Base-by-base conservation (phyloP, 2,329 filamentous ascomycete species). In the Neopestalotiopsis sp. region DNA sequence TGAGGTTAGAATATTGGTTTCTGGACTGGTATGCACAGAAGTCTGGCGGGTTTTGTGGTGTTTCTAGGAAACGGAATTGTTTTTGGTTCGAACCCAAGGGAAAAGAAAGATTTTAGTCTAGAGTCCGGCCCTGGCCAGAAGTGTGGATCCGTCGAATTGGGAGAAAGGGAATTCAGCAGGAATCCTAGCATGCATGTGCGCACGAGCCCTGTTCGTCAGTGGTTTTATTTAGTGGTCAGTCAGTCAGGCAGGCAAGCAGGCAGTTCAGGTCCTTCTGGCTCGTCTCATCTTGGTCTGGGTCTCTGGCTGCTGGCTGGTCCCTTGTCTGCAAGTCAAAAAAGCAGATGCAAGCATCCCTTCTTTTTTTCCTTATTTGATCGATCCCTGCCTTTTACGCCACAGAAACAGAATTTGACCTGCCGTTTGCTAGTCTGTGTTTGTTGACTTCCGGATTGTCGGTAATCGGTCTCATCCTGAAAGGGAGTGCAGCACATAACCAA, bases 91-190 rank as follows among this genome's bases (percentile, higher is more conserved):
- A 59, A 53, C 45, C 45, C 6, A 53, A 53, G 45, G 24, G 32
- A 62, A 34, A 40, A 40, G 59, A 62, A 62, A 62, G 59, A 62
- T 62, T 62, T 62, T 62, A 62, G 59, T 38, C 34, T 34, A 20
- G 30, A 62, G 59, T 62, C 59, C 59, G 59, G 59, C 59, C 59
- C 30, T 40, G 59, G 59, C 32, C 59, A 62, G 10, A 34, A 59
- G 34, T 30, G 28, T 30, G 30, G 57, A 34, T 17, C 56, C n/a
- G 34, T 34, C n/a, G 32, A 17, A 34, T 20, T 34, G 59, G 59
- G 34, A 20, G 28, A 62, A 59, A 59, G 30, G 30, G 13, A 24
- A 40, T 13, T 38, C n/a, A 28, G 28, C 34, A 20, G n/a, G 28
- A 20, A 62, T 62, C 59, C 59, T 38, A 17, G 59, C 32, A n/a